Base-by-base conservation (phyloP, 2,329 filamentous ascomycete species). In the Metarhizium humberi region DNA sequence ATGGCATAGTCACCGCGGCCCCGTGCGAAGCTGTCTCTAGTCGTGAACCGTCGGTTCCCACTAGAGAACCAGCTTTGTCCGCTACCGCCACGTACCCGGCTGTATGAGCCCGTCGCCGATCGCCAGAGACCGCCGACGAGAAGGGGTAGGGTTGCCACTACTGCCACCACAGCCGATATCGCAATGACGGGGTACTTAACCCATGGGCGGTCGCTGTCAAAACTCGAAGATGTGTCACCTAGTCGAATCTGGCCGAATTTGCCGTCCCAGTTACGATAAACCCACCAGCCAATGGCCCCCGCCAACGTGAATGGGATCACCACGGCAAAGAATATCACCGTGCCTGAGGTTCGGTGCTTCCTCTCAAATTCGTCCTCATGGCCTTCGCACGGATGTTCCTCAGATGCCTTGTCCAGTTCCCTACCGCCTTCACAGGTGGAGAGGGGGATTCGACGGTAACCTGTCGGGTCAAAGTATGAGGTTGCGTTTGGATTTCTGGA, bases 191-290 rank as follows among this genome's bases (percentile, higher is more conserved):
- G 92, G 62, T 92, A 90, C 64, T 84, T 85, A 66, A 99, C 79
- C 78, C 88, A 89, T 1, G 87, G 82, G 48, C 85, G 82, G 53
- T 95, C 87, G 59, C 81, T 79, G 65, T 91, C 84, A 59, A 92
- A 69, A 25, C 65, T 69, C 57, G 65, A 64, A 53, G 65, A 66
- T 62, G 73, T 72, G 60, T 96, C 94, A 55, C 94, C 94, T 14
- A 99, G 82, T 25, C 90, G 82, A 67, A 99, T 92, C 67, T 92
- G 86, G 11, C 94, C 94, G 67, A 97, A 95, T 68, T 95, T 95
- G 70, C 85, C 84, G 63, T 85, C 85, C 89, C 90, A 96, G 71
- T 88, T 88, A 57, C 76, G 81, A 77, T 86, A 96, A 20, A 92
- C 86, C 71, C 85, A 96, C 76, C 88, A 96, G 43, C 94, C 94